These are phyloP conservation scores for Aspergillus tanneri DNA, from an alignment of 2,329 filamentous ascomycete genomes.

Conservation along the genomic window DNA sequence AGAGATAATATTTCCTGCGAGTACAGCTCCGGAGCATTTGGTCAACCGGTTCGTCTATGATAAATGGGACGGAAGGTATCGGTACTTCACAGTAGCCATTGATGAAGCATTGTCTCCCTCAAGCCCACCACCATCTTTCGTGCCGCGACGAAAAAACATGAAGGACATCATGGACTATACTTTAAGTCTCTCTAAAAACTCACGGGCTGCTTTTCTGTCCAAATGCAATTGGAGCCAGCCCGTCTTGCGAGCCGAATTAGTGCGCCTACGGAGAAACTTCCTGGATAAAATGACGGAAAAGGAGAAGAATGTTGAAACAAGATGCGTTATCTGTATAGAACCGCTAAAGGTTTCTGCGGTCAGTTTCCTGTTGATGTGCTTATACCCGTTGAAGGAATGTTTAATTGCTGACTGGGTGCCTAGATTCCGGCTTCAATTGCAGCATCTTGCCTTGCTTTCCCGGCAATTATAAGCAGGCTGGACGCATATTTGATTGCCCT, in stretches of 20 bases:
- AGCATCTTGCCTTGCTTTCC: slow-evolving; percentile 71
- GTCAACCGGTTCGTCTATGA: slow-evolving; percentile 57
- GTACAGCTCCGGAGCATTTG: slow-evolving; percentile 42
- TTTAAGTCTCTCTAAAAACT: slow-evolving; percentile 68
- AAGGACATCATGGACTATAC: slow-evolving; percentile 80
- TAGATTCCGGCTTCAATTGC: slow-evolving; percentile 70
- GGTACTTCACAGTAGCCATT: slow-evolving; percentile 53
- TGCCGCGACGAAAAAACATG: slow-evolving; percentile 44
- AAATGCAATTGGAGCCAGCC: slow-evolving; percentile 69
- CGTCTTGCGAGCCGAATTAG: slow-evolving; percentile 72
- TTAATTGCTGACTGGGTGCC: slow-evolving; percentile 17
- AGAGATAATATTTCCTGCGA: slow-evolving; percentile 48
- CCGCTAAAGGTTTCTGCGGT: slow-evolving; percentile 74
- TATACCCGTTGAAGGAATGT: background rate
- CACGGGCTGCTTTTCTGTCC: slow-evolving; percentile 49
- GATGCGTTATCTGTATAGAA: slow-evolving; percentile 72
- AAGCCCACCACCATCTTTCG: slow-evolving; percentile 35
- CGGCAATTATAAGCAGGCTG: slow-evolving; percentile 78
- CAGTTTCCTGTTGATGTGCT: slow-evolving; percentile 38
- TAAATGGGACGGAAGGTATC: slow-evolving; percentile 56
- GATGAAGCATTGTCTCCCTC: slow-evolving; percentile 34
- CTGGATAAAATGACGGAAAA: slow-evolving; percentile 65
- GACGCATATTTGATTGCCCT: slow-evolving; percentile 78
- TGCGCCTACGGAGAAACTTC: slow-evolving; percentile 78
- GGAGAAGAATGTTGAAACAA: slow-evolving; percentile 46